These are phyloP conservation scores for Tolypocladium ovalisporum DNA, from an alignment of 2,329 filamentous ascomycete genomes.

Conservation along the genomic window DNA sequence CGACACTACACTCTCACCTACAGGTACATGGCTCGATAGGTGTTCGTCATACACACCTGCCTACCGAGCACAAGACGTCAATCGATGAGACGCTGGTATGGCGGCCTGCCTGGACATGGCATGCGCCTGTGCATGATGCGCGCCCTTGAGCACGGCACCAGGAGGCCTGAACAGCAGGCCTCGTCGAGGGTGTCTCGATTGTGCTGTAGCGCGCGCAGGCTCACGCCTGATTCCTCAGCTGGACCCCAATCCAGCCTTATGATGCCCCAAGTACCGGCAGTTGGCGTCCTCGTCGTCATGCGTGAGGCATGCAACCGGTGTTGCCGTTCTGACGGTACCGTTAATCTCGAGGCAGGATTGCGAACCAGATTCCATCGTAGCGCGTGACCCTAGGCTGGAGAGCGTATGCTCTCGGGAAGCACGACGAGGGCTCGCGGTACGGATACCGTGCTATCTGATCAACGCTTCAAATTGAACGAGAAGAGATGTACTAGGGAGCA, in stretches of 20 bases:
- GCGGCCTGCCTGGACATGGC: not conserved
- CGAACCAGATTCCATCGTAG: not conserved
- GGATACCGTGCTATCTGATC: not conserved
- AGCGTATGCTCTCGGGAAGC: not conserved
- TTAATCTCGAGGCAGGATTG: not conserved
- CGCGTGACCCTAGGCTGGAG: not conserved
- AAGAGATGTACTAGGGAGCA: not conserved
- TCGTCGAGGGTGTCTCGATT: not conserved
- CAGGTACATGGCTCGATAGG: not conserved
- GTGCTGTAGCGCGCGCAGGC: not conserved
- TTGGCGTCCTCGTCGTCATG: not conserved
- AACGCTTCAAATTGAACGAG: not conserved
- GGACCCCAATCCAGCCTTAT: conserved; percentile 1
- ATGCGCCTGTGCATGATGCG: not conserved
- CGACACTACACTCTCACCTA: not conserved
- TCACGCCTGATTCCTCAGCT: not conserved
- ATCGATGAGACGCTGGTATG: not conserved
- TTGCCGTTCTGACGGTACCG: not conserved
- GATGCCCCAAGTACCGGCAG: not conserved
- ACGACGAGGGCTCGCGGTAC: not conserved
- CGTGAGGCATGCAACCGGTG: not conserved
- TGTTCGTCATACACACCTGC: not conserved
- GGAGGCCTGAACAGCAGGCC: not conserved
- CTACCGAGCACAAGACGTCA: not conserved
- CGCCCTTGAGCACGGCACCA: not conserved